Percentiles rank a stretch among this genome's conserved stretches.
These are phyloP conservation scores for Quercus aquifolioides DNA, from an alignment of 306 rosid genomes.

Conservation along the genomic window DNA sequence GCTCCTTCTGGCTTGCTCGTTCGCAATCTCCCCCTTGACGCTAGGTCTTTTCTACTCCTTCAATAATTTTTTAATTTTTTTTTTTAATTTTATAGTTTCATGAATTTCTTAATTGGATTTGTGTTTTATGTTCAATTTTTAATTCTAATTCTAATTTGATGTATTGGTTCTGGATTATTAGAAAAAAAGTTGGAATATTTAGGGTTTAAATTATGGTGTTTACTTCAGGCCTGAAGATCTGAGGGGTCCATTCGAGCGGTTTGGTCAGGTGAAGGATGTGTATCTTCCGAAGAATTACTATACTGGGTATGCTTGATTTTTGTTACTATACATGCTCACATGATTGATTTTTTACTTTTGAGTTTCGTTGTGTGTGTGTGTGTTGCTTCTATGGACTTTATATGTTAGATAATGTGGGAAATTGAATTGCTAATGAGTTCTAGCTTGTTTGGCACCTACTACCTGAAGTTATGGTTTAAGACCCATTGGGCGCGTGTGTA, in stretches of 20 bases:
- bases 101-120: neutral
- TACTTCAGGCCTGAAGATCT: slow-evolving; percentile 76
- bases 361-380: neutral
- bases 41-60: slow-evolving; percentile 46
- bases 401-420: too few species aligned
- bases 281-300: slow-evolving; percentile 92
- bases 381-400: neutral
- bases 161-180: neutral
- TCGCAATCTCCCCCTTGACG: slow-evolving; percentile 92
- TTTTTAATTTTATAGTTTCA: neutral
- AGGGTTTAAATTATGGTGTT: neutral
- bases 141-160: neutral
- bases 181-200: neutral
- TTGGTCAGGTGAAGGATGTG: slow-evolving; percentile 95
- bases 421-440: too few species aligned
- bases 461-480: too few species aligned
- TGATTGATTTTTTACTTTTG: neutral
- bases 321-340: neutral
- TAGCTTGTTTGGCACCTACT: too few species aligned
- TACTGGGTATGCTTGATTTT: slow-evolving; percentile 59
- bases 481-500: too few species aligned
- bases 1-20: slow-evolving; percentile 92
- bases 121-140: neutral
- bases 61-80: neutral
- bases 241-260: slow-evolving; percentile 85